These are phyloP conservation scores for Blastobotrys malaysiensis DNA, from an alignment of 1,139 yeast species.

Conservation along the genomic window DNA sequence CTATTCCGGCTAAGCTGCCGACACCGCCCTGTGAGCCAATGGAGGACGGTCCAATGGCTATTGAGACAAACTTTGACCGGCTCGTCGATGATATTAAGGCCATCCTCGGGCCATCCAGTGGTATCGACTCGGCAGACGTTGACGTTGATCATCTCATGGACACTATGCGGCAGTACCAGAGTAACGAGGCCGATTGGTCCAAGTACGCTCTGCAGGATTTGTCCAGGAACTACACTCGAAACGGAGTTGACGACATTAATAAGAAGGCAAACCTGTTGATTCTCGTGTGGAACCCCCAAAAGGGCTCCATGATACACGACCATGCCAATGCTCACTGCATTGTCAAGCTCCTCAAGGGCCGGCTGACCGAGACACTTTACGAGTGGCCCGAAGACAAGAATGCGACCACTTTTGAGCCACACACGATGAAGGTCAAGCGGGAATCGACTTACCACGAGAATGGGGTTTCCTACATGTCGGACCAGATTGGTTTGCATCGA, in stretches of 20 bases:
- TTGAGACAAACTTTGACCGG: constrained; percentile 24
- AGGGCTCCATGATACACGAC: constrained; percentile 64
- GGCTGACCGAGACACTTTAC: constrained; percentile 53
- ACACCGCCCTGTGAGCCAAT: constrained; percentile 5
- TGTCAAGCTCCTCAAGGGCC: constrained; percentile 56
- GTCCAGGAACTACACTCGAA: constrained; percentile 42
- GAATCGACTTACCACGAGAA: constrained; percentile 39
- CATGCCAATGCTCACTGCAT: constrained; percentile 67
- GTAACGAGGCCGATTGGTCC: constrained; percentile 46
- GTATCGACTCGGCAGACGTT: constrained; percentile 44
- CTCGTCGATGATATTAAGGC: constrained; percentile 32
- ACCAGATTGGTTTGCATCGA: constrained; percentile 60
- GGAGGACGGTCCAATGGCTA: neutral
- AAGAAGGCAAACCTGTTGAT: constrained; percentile 63
- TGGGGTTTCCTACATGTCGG: constrained; percentile 63
- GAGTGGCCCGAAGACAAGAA: constrained; percentile 41
- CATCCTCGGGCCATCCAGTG: constrained; percentile 37
- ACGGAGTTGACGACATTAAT: constrained; percentile 68
- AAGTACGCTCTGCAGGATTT: constrained; percentile 53
- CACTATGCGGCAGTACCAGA: constrained; percentile 46
- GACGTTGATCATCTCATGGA: constrained; percentile 45
- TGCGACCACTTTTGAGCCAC: constrained; percentile 8
- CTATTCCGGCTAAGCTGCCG: neutral
- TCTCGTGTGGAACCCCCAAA: constrained; percentile 70
- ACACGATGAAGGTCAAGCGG: constrained; percentile 22